Evolutionary conservation across 106 monocot genomes (phyloP).

Genomic region (Phalaenopsis equestris): DNA sequence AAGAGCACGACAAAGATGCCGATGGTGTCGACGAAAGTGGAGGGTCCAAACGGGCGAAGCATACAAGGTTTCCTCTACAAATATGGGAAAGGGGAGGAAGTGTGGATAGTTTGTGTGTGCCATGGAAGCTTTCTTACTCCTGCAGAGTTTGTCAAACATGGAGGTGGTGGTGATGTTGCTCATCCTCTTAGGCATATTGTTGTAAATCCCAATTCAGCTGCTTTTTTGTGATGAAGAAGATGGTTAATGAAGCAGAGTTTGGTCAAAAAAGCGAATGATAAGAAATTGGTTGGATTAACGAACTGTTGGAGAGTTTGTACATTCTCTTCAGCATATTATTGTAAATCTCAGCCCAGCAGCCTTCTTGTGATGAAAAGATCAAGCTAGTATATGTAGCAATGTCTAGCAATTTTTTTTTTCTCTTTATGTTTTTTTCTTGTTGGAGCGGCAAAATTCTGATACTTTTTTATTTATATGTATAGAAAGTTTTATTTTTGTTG

Average conservation of each 20-base stretch:
- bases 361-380: not conserved
- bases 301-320: too few species aligned
- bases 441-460: not conserved
- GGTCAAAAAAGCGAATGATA: too few species aligned
- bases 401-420: not conserved
- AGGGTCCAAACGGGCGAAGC: conserved; percentile 28
- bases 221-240: not conserved
- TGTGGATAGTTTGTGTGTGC: conserved; percentile 59
- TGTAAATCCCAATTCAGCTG: conserved; percentile 14
- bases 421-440: not conserved
- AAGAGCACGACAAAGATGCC: conserved; percentile 48
- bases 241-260: too few species aligned
- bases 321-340: too few species aligned
- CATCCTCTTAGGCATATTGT: conserved; percentile 42
- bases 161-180: conserved; percentile 44
- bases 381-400: too few species aligned
- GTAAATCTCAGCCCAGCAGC: too few species aligned
- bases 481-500: not conserved
- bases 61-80: conserved; percentile 56
- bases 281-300: too few species aligned
- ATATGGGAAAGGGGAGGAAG: conserved; percentile 40
- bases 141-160: conserved; percentile 65
- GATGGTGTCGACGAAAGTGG: conserved; percentile 35
- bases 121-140: conserved; percentile 60
- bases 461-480: not conserved